phyloP scores from a whole-genome alignment of 495 filamentous ascomycete genomes.

The Lepraria neglecta region DNA sequence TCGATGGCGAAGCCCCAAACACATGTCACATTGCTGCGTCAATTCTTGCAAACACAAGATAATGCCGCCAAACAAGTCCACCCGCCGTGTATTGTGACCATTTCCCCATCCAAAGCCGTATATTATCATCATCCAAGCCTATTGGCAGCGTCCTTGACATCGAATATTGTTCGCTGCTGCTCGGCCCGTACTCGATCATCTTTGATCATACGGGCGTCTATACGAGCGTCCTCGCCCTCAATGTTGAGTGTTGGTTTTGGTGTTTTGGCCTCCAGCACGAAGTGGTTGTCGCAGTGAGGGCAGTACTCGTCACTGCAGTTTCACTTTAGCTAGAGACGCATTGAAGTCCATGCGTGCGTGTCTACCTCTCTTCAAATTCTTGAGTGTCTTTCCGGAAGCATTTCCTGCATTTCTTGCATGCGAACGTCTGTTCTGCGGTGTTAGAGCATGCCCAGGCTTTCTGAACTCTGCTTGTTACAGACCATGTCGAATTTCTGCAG shows the following conservation, averaged over 20 bases:
- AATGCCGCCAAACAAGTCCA: constrained; percentile 6
- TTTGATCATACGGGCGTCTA: constrained; percentile 85
- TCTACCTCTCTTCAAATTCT: constrained; percentile 81
- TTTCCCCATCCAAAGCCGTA: neutral
- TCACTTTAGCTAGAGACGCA: neutral
- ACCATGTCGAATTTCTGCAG: constrained; percentile 79
- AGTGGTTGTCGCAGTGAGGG: constrained; percentile 99
- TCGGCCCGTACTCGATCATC: constrained; percentile 73
- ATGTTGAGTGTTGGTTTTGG: constrained; percentile 74
- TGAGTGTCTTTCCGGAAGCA: constrained; percentile 88
- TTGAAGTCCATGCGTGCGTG: constrained; percentile 5
- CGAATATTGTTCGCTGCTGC: constrained; percentile 61
- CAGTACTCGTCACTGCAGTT: constrained; percentile 86
- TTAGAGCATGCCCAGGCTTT: neutral
- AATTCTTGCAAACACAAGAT: neutral
- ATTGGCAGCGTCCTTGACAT: constrained; percentile 63
- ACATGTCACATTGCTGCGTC: neutral
- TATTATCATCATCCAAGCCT: constrained; percentile 57
- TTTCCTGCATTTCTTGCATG: constrained; percentile 98
- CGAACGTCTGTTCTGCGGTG: constrained; percentile 52
- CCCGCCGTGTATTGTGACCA: neutral
- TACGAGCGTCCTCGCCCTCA: constrained; percentile 81
- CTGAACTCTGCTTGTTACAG: constrained; percentile 2
- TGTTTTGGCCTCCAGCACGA: constrained; percentile 78
- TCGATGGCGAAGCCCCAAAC: neutral